phyloP scores from a whole-genome alignment of 495 filamentous ascomycete genomes.

The Neurospora discreta region DNA sequence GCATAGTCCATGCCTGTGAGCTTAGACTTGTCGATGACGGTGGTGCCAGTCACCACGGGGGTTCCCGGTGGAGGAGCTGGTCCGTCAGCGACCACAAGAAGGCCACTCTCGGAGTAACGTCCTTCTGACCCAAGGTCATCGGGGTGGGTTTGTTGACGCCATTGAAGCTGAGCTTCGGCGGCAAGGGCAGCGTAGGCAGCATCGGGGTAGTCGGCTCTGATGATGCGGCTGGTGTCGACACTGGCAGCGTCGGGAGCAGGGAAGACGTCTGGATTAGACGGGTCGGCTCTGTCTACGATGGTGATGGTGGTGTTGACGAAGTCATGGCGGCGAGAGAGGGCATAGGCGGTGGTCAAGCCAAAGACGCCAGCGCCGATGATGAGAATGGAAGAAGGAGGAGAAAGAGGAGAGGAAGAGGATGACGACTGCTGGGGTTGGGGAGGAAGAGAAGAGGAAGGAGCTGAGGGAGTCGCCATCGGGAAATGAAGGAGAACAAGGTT shows the following conservation, averaged over 20 bases:
- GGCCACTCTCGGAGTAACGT: conserved; percentile 65
- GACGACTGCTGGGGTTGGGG: neutral
- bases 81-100: conserved; percentile 52
- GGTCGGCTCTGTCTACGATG: conserved; percentile 51
- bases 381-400: conserved; percentile 45
- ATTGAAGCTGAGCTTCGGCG: conserved; percentile 52
- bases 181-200: conserved; percentile 61
- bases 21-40: conserved; percentile 24
- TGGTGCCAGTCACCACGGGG: conserved; percentile 1
- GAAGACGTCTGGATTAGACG: conserved; percentile 36
- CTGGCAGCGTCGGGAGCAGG: conserved; percentile 60
- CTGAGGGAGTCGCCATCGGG: neutral
- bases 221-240: conserved; percentile 65
- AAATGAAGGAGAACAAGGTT: neutral
- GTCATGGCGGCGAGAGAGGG: conserved; percentile 43
- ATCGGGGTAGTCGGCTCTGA: conserved; percentile 74
- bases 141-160: conserved; percentile 50
- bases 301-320: conserved; percentile 50
- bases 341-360: conserved; percentile 57
- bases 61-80: neutral
- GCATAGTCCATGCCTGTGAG: conserved; percentile 54
- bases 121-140: conserved; percentile 46
- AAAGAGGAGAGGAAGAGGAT: conserved; percentile 8
- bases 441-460: conserved; percentile 3
- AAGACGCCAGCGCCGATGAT: conserved; percentile 74